Conservation (phyloP, 257 asterid genomes). For the Solanum infundibuliforme region DNA sequence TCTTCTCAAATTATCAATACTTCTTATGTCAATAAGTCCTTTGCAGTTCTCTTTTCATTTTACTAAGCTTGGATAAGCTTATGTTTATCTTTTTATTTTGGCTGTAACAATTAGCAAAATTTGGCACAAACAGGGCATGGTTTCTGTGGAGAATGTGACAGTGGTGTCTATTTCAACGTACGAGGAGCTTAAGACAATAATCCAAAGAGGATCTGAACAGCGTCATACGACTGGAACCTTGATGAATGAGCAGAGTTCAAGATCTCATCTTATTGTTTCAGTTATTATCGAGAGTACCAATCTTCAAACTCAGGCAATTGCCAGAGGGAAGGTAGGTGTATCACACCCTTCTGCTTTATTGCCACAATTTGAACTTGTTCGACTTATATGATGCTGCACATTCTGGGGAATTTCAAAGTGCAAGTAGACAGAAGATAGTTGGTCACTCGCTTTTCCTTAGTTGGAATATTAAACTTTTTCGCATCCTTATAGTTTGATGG, state of each 20-base stretch:
- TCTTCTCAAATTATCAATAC: not conserved
- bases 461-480: not conserved
- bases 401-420: not conserved
- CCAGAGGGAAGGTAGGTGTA: conserved; percentile 82
- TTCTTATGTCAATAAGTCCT: not conserved
- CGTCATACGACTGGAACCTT: conserved; percentile 86
- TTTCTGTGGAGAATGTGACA: conserved; percentile 74
- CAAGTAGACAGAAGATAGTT: not conserved
- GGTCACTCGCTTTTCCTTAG: not conserved
- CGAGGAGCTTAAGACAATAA: conserved; percentile 55
- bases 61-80: not conserved
- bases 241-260: conserved; percentile 94
- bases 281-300: conserved; percentile 81
- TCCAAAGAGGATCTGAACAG: conserved; percentile 75
- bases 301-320: conserved; percentile 87
- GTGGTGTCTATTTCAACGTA: conserved; percentile 53
- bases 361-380: not conserved
- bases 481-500: not conserved
- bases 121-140: conserved; percentile 65
- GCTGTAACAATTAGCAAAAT: conserved; percentile 10
- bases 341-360: not conserved
- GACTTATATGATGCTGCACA: not conserved
- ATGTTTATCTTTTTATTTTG: not conserved
- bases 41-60: not conserved
- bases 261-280: conserved; percentile 91